Evolutionary conservation across 495 filamentous ascomycete genomes (phyloP).

Genomic region (Penicillium subrubescens): DNA sequence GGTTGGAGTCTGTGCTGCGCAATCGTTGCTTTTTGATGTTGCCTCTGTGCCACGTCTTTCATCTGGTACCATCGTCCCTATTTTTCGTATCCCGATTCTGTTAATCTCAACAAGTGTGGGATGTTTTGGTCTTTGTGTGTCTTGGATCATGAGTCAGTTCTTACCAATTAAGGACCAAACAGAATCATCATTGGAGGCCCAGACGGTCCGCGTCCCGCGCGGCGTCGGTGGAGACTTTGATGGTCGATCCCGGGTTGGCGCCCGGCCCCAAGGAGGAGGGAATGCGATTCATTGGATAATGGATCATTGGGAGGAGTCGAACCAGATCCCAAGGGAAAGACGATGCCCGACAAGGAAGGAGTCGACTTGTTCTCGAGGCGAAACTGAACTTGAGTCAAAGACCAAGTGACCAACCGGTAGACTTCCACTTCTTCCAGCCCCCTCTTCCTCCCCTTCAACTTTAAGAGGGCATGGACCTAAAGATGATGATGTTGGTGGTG

Average conservation of each 20-base stretch:
- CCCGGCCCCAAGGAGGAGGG: neutral
- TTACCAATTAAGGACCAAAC: neutral
- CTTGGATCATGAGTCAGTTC: neutral
- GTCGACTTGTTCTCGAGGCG: neutral
- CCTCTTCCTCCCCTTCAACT: neutral
- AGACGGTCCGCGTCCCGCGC: constrained; percentile 25
- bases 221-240: constrained; percentile 1
- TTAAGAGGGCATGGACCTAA: neutral
- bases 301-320: neutral
- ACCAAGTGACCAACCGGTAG: neutral
- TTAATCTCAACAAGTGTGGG: too few species aligned
- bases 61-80: neutral
- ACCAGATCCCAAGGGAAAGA: neutral
- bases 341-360: neutral
- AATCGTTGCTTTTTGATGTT: neutral
- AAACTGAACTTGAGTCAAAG: neutral
- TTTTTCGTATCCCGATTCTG: neutral
- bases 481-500: neutral
- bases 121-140: neutral
- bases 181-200: constrained; percentile 1
- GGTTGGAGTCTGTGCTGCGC: neutral
- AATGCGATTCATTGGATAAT: neutral
- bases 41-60: neutral
- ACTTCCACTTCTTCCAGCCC: neutral
- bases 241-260: constrained; percentile 9